A percentile compares a stretch with the other conserved stretches of the same genome.
These are phyloP conservation scores for Isatis tinctoria DNA, from an alignment of 345 rosid species.

Conservation along the genomic window DNA sequence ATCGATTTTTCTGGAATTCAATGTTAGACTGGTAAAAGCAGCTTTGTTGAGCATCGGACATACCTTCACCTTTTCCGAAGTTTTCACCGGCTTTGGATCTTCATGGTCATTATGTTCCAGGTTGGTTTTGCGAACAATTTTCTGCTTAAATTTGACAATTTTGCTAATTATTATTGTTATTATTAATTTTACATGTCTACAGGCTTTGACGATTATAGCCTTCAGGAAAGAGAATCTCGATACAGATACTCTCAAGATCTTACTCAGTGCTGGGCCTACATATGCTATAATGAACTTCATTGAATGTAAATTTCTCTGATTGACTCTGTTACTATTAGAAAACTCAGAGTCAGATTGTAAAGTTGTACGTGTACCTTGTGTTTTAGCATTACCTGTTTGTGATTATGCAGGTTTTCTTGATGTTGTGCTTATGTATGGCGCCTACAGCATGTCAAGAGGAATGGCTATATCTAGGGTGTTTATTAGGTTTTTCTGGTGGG, in stretches of 20 bases:
- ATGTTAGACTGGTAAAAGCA: conserved; percentile 85
- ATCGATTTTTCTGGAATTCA: conserved; percentile 1
- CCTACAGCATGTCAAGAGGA: conserved; percentile 86
- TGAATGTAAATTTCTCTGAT: conserved; percentile 52
- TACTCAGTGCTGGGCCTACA: conserved; percentile 85
- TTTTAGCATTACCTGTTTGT: conserved; percentile 17
- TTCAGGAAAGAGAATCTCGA: conserved; percentile 56
- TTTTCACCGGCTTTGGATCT: conserved; percentile 95
- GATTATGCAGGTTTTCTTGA: conserved; percentile 67
- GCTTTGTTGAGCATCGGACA: conserved; percentile 96
- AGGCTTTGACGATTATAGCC: conserved; percentile 88
- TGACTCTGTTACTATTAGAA: not conserved
- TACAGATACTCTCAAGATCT: conserved; percentile 62
- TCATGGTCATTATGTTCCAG: conserved; percentile 94
- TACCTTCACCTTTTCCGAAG: conserved; percentile 94
- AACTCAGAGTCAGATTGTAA: not conserved
- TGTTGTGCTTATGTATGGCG: conserved; percentile 90
- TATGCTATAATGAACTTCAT: conserved; percentile 84
- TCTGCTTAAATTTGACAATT: not conserved
- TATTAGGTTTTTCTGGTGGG: conserved; percentile 88
- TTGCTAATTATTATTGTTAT: conserved; percentile 4
- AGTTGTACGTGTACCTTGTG: conserved; percentile 16
- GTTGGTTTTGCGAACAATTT: conserved; percentile 34
- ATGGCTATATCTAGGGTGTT: conserved; percentile 96
- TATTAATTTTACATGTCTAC: conserved; percentile 20